A percentile compares a stretch with the other conserved stretches of the same genome.
Conservation (phyloP, 2,329 filamentous ascomycete species). For the Purpureocillium takamizusanense region DNA sequence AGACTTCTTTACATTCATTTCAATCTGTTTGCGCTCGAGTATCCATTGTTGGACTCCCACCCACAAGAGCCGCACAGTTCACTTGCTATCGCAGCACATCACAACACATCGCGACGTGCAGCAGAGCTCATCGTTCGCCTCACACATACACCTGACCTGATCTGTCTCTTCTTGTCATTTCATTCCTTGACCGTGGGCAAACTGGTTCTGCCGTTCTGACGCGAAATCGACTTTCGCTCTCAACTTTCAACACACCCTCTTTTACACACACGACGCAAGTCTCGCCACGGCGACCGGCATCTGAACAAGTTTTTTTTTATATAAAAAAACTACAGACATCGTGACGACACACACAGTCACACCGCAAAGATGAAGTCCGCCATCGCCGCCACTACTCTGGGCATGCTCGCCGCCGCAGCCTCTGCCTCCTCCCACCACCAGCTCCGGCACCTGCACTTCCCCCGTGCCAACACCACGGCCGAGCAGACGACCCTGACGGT, state of each 20-base stretch:
- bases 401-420: slow-evolving; percentile 36
- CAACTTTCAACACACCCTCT: slow-evolving; percentile 2
- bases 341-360: slow-evolving; percentile 6
- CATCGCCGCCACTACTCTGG: slow-evolving; percentile 30
- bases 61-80: slow-evolving; percentile 6
- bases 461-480: slow-evolving; percentile 17
- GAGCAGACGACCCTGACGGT: slow-evolving; percentile 34
- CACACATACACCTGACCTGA: slow-evolving; percentile 6
- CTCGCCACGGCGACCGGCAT: slow-evolving; percentile 8
- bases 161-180: slow-evolving; percentile 13
- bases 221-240: slow-evolving; percentile 24
- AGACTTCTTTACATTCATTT: slow-evolving; percentile 16
- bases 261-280: slow-evolving; percentile 5
- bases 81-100: slow-evolving; percentile 5
- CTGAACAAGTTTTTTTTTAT: slow-evolving; percentile 4
- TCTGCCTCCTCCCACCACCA: slow-evolving; percentile 27
- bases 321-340: no score
- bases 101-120: slow-evolving; percentile 6
- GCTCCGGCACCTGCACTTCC: slow-evolving; percentile 19
- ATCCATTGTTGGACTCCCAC: no score
- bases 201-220: slow-evolving; percentile 19
- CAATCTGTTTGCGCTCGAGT: neutral
- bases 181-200: slow-evolving; percentile 17
- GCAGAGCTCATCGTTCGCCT: slow-evolving; percentile 6
- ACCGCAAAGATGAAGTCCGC: slow-evolving; percentile 38